phyloP scores from a whole-genome alignment of 352 stramenopile genomes.

The Phytophthora hybrid region DNA sequence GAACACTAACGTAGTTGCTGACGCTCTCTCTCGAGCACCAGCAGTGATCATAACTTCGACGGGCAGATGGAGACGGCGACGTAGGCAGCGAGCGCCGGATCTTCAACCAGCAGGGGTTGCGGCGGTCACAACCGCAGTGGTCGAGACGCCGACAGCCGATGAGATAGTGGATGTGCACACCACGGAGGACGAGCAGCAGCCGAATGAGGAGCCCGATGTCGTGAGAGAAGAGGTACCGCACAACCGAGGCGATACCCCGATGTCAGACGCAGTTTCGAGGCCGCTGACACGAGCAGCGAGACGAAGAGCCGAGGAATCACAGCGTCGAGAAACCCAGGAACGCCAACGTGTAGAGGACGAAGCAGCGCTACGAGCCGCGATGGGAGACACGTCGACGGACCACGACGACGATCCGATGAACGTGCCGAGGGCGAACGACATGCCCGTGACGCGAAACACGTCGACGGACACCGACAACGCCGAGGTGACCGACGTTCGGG shows the following conservation, averaged over 20 bases:
- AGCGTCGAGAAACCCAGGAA: not conserved
- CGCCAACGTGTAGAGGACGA: too few species aligned
- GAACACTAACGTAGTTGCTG: not conserved
- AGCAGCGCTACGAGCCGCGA: too few species aligned
- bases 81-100: not conserved
- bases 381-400: too few species aligned
- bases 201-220: not conserved
- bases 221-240: not conserved
- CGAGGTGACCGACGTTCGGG: too few species aligned
- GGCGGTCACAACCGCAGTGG: not conserved
- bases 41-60: not conserved
- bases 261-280: not conserved
- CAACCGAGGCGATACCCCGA: not conserved
- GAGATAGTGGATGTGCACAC: not conserved
- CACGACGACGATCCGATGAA: too few species aligned
- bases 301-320: not conserved
- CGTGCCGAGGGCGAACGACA: too few species aligned
- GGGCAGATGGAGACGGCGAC: not conserved
- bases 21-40: not conserved
- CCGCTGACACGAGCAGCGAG: not conserved
- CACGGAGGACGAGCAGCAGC: not conserved
- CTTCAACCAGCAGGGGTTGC: not conserved
- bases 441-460: too few species aligned
- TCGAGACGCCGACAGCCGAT: not conserved
- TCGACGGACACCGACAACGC: too few species aligned